Conservation (phyloP, 2,329 filamentous ascomycete genomes). For the Exophiala alcalophila region DNA sequence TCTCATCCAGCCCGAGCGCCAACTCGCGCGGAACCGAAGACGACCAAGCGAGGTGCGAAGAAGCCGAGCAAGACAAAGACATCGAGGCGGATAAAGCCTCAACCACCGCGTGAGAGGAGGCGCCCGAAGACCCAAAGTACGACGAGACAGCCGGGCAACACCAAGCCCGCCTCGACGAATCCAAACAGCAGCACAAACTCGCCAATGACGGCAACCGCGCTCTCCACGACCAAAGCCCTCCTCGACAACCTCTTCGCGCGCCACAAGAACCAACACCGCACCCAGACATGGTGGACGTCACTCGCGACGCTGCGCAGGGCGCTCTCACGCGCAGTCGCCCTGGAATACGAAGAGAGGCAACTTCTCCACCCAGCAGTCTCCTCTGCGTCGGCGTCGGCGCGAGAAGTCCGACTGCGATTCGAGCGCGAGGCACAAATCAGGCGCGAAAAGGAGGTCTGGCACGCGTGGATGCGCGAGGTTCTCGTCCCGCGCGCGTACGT, state of each 20-base stretch:
- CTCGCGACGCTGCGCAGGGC: slow-evolving; percentile 70
- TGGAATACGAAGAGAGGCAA: slow-evolving; percentile 30
- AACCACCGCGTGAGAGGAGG: slow-evolving; percentile 7
- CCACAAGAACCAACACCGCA: slow-evolving; percentile 87
- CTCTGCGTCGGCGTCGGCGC: slow-evolving; percentile 2
- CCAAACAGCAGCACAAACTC: neutral
- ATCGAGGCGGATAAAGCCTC: neutral
- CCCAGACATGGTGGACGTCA: slow-evolving; percentile 75
- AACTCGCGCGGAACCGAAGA: neutral
- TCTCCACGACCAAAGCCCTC: slow-evolving; percentile 10
- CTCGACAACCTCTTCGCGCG: slow-evolving; percentile 43
- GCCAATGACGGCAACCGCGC: neutral
- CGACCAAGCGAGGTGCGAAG: neutral
- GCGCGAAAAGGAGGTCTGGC: slow-evolving; percentile 34
- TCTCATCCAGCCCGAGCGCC: neutral
- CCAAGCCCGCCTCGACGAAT: neutral
- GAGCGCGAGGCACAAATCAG: slow-evolving; percentile 39
- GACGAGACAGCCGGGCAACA: neutral
- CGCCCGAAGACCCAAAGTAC: too few relatives aligned
- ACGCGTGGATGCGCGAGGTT: slow-evolving; percentile 41
- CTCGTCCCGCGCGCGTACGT: slow-evolving; percentile 44
- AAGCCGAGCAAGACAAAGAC: neutral
- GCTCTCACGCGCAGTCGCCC: slow-evolving; percentile 53
- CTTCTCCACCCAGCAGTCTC: neutral
- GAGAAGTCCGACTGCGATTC: slow-evolving; percentile 41